These are phyloP conservation scores for Candida tallmaniae DNA, from an alignment of 805 yeast species.

Conservation along the genomic window DNA sequence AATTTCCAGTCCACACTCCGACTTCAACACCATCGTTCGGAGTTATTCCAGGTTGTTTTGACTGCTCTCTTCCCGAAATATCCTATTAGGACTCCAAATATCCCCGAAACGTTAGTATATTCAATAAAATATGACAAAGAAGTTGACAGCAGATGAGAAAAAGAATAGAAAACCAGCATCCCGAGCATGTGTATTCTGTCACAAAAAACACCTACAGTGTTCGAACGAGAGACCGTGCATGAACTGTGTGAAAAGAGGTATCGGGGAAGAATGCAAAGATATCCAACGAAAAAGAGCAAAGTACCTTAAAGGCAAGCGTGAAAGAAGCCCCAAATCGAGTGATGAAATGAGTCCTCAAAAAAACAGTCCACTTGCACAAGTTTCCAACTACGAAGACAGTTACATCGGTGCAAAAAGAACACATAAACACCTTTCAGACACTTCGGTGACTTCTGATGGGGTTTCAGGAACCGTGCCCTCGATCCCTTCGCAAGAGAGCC, in stretches of 20 bases:
- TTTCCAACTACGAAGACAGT: neutral
- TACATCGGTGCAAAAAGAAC: no score
- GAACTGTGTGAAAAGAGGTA: constrained; percentile 61
- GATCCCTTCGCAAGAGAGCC: neutral
- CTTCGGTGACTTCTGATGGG: neutral
- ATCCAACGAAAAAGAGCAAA: constrained; percentile 51
- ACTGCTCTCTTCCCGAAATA: neutral
- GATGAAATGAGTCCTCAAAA: neutral
- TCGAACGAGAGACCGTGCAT: constrained; percentile 66
- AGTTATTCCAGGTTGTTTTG: no score
- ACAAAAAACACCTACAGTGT: constrained; percentile 69
- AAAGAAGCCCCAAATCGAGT: neutral
- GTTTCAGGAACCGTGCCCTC: neutral
- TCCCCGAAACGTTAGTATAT: no score
- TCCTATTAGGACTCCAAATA: no score
- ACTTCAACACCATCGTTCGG: no score
- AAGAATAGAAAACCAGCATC: constrained; percentile 55
- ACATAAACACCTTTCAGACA: no score
- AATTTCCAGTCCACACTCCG: no score
- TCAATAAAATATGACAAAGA: constrained; percentile 60
- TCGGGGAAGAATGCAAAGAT: constrained; percentile 54
- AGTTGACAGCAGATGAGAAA: constrained; percentile 50
- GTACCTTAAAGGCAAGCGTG: constrained; percentile 18
- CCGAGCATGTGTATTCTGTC: constrained; percentile 71
- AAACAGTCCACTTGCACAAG: constrained; percentile 4